These are phyloP conservation scores for Diaporthe australafricana DNA, from an alignment of 2,329 filamentous ascomycete genomes.

Conservation along the genomic window DNA sequence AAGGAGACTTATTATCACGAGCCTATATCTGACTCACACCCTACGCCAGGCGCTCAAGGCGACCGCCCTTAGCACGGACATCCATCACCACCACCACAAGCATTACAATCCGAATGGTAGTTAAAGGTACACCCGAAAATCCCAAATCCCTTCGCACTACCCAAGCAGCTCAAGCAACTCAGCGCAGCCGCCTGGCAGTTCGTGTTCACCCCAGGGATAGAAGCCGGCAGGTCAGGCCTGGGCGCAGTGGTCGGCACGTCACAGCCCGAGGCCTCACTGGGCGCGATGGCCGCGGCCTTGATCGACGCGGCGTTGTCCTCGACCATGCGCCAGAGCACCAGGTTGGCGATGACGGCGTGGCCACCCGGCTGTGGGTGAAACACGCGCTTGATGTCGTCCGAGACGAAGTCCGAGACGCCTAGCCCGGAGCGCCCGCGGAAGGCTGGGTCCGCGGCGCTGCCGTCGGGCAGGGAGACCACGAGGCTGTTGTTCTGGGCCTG, in stretches of 20 bases:
- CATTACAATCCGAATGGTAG: constrained; percentile 2
- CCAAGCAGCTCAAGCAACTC: background rate
- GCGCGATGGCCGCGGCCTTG: background rate
- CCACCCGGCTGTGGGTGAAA: constrained; percentile 14
- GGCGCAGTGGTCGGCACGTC: background rate
- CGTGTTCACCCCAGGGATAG: background rate
- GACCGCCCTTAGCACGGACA: background rate
- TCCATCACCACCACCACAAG: constrained; percentile 10
- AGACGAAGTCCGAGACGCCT: background rate
- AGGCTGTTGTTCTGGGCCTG: constrained; percentile 2
- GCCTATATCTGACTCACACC: background rate
- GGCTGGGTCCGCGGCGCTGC: constrained; percentile 8
- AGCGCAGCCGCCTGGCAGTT: background rate
- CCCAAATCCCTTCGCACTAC: background rate
- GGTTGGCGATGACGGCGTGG: constrained; percentile 19
- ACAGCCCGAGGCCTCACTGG: constrained; percentile 1
- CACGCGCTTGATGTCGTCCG: constrained; percentile 6
- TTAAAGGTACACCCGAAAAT: constrained; percentile 1
- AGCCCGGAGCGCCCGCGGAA: constrained; percentile 4
- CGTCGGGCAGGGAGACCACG: constrained; percentile 7
- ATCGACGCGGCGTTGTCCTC: constrained; percentile 16
- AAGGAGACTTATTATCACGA: background rate
- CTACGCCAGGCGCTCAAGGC: background rate
- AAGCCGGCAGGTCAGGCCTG: background rate
- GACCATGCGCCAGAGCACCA: background rate